Percentiles rank a stretch among this genome's conserved stretches.
phyloP scores from a whole-genome alignment of 2,329 filamentous ascomycete species.

The Monosporascus sp. region DNA sequence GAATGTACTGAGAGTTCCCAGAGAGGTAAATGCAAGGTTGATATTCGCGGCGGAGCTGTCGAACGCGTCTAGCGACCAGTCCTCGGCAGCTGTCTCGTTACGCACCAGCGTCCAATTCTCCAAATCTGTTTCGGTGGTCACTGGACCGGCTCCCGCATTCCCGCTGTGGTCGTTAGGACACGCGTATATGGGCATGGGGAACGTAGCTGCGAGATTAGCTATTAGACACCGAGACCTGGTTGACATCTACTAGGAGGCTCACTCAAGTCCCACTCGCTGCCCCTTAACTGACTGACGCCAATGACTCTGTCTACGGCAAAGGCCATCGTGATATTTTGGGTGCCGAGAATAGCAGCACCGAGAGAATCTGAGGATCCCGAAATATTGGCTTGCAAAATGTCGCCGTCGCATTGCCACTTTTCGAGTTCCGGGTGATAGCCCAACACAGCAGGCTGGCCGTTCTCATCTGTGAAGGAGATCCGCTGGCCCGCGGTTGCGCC shows the following conservation, averaged over 20 bases:
- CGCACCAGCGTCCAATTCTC: background rate
- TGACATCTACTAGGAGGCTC: background rate
- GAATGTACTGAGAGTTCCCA: background rate
- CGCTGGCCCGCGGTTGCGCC: background rate
- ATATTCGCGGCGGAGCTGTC: background rate
- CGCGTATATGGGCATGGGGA: background rate
- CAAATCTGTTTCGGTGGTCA: background rate
- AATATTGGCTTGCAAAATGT: background rate
- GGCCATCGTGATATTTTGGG: background rate
- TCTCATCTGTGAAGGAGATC: background rate
- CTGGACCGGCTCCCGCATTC: background rate
- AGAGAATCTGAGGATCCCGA: background rate
- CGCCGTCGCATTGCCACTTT: background rate
- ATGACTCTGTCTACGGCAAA: background rate
- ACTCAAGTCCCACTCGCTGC: background rate
- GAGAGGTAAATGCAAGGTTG: background rate
- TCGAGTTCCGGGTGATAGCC: background rate
- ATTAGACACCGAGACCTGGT: background rate
- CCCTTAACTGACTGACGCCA: background rate
- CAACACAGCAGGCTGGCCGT: background rate
- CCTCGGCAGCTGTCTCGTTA: background rate
- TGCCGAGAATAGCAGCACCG: background rate
- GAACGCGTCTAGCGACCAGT: background rate
- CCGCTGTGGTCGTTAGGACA: background rate
- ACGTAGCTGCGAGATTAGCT: background rate